phyloP scores from a whole-genome alignment of 305 asterid species.

The Plantago coronopus region DNA sequence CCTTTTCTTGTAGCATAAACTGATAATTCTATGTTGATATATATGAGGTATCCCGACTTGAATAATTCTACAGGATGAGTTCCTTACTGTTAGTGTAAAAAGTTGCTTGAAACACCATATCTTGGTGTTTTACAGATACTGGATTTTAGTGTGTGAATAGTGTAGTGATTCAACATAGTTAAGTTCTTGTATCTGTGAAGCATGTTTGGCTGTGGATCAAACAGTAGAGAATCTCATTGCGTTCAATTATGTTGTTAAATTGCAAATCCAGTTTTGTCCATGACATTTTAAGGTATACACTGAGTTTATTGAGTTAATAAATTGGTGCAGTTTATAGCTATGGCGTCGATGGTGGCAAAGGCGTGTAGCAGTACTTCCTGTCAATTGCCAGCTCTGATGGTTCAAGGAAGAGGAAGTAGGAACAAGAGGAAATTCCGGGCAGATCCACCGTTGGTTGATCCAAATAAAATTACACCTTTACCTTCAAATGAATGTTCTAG shows the following conservation, averaged over 20 bases:
- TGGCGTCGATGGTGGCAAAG: constrained; percentile 79
- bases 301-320: constrained; percentile 22
- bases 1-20: too few species aligned
- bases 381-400: constrained; percentile 61
- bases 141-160: too few species aligned
- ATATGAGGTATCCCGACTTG: too few species aligned
- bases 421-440: constrained; percentile 92
- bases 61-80: too few species aligned
- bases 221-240: too few species aligned
- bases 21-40: too few species aligned
- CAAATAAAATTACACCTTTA: constrained; percentile 44
- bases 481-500: constrained; percentile 54
- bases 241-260: constrained; percentile 13
- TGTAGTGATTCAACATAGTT: too few species aligned
- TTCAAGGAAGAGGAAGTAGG: constrained; percentile 78
- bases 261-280: constrained; percentile 16
- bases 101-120: too few species aligned
- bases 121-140: too few species aligned
- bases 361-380: constrained; percentile 61
- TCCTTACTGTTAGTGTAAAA: too few species aligned
- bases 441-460: constrained; percentile 71
- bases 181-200: too few species aligned
- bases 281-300: constrained; percentile 19
- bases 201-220: too few species aligned
- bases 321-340: constrained; percentile 42